These are phyloP conservation scores for Blastobotrys proliferans DNA, from an alignment of 1,139 yeast species.

Conservation along the genomic window DNA sequence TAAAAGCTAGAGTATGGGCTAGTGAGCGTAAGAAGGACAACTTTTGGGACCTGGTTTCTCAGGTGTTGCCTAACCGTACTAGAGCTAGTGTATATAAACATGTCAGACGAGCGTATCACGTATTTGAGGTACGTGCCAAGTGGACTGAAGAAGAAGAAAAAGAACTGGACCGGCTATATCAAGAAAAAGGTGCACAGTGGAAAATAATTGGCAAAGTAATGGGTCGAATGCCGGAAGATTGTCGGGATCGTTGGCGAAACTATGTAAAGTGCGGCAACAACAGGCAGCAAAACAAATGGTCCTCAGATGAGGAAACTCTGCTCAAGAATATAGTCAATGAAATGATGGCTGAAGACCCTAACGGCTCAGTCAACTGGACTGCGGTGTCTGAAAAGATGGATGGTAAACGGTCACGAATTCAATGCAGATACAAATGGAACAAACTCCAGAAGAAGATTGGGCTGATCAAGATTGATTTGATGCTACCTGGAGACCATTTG, in stretches of 20 bases:
- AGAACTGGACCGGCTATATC: constrained; percentile 56
- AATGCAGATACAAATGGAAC: constrained; percentile 93
- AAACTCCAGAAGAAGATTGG: constrained; percentile 51
- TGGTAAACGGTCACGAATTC: constrained; percentile 83
- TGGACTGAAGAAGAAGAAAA: constrained; percentile 84
- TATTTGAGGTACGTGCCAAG: constrained; percentile 79
- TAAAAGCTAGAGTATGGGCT: constrained; percentile 84
- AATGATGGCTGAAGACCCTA: constrained; percentile 31
- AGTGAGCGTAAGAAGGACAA: constrained; percentile 78
- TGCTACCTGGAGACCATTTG: constrained; percentile 46
- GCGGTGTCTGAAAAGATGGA: constrained; percentile 83
- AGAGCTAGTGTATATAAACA: constrained; percentile 89
- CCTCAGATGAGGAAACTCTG: constrained; percentile 61
- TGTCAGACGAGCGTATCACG: constrained; percentile 82
- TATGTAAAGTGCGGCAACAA: constrained; percentile 84
- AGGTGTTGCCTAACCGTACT: constrained; percentile 76
- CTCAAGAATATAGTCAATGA: constrained; percentile 53
- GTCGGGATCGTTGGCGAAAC: constrained; percentile 94
- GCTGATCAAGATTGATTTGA: constrained; percentile 35
- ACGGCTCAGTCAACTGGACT: constrained; percentile 73
- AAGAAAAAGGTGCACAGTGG: constrained; percentile 78
- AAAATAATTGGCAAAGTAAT: constrained; percentile 68
- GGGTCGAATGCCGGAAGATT: constrained; percentile 96
- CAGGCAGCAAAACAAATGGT: constrained; percentile 76
- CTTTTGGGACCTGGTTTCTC: constrained; percentile 80